Evolutionary conservation across 2,329 filamentous ascomycete species (phyloP).

Genomic region (Monosporascus sp.): DNA sequence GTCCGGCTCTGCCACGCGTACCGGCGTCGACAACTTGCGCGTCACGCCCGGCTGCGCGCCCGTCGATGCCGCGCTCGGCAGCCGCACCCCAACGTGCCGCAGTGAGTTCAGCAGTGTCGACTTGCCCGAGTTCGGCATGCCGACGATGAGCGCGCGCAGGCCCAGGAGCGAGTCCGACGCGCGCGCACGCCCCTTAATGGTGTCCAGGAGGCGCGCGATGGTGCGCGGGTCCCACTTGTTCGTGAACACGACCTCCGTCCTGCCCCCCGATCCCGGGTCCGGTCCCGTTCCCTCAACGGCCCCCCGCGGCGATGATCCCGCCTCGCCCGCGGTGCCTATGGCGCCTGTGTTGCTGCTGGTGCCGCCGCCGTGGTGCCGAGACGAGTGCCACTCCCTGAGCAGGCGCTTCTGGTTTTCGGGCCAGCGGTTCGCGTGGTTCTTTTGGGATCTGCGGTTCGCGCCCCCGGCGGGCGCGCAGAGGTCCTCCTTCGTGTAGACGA

Average conservation of each 20-base stretch:
- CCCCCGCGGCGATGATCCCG: background rate
- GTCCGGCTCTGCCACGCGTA: constrained; percentile 59
- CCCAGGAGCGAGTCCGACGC: constrained; percentile 63
- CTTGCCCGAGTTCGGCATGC: constrained; percentile 98
- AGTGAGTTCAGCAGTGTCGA: constrained; percentile 89
- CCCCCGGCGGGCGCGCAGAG: constrained; percentile 42
- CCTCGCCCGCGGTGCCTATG: background rate
- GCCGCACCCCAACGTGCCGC: constrained; percentile 58
- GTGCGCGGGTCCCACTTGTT: constrained; percentile 28
- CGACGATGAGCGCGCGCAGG: constrained; percentile 80
- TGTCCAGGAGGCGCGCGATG: constrained; percentile 38
- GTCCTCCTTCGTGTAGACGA: constrained; percentile 90
- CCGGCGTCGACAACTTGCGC: constrained; percentile 73
- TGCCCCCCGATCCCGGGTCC: background rate
- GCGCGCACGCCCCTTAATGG: constrained; percentile 45
- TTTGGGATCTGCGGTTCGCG: constrained; percentile 1
- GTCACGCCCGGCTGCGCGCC: constrained; percentile 88
- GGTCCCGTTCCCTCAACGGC: too few species aligned
- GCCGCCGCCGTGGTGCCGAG: constrained; percentile 19
- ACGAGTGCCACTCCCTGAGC: constrained; percentile 12
- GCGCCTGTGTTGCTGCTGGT: background rate
- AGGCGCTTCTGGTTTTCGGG: constrained; percentile 11
- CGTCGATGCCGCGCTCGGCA: constrained; percentile 68
- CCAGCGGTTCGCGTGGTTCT: constrained; percentile 17
- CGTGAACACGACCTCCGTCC: constrained; percentile 37